Evolutionary conservation across 805 yeast species (phyloP).

Genomic region (Myxozyma neglecta): DNA sequence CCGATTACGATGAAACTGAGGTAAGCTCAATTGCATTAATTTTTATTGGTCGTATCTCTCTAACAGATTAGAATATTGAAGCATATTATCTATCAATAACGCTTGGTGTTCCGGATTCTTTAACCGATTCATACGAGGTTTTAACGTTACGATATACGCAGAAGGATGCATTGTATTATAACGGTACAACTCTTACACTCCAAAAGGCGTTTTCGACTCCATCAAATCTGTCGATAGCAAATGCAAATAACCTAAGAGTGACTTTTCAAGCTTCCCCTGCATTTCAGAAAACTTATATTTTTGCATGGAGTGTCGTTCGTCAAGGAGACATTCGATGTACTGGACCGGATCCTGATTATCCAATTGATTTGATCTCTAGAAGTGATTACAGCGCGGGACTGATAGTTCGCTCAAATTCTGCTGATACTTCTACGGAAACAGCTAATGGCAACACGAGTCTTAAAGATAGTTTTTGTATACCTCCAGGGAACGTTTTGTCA

Average conservation of each 20-base stretch:
- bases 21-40: not conserved
- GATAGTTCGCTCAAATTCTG: not conserved
- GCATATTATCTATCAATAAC: conserved; percentile 1
- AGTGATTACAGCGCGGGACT: not conserved
- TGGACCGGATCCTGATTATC: not conserved
- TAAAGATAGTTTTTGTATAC: not conserved
- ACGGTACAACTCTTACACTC: not conserved
- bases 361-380: not conserved
- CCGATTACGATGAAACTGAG: not conserved
- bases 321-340: not conserved
- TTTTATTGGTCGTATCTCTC: not conserved
- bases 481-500: not conserved
- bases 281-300: not conserved
- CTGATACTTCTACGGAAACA: not conserved
- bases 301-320: not conserved
- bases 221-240: not conserved
- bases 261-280: conserved; percentile 3
- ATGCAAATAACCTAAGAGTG: not conserved
- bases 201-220: not conserved
- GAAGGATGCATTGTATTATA: not conserved
- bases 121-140: not conserved
- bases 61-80: not conserved
- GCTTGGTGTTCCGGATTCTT: not conserved
- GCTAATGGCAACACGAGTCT: not conserved
- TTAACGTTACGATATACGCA: not conserved